A percentile compares a stretch with the other conserved stretches of the same genome.
phyloP scores from a whole-genome alignment of 148 eudicot genomes.

The Chenopodium formosanum region DNA sequence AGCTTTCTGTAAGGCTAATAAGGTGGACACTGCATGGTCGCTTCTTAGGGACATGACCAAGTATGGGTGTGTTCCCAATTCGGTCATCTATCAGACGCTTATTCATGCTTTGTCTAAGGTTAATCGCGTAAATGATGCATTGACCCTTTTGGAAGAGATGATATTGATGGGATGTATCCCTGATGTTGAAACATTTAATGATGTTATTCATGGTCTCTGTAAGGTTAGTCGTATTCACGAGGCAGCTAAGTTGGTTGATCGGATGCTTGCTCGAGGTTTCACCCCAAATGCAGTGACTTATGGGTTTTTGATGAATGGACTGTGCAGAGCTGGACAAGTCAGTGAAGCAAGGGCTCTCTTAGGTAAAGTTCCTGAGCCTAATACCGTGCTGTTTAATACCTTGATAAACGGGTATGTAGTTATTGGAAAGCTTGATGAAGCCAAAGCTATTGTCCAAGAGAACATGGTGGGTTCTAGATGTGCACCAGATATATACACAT shows the following conservation, averaged over 20 bases:
- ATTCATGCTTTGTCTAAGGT: slow-evolving; percentile 65
- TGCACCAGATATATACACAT: slow-evolving; percentile 68
- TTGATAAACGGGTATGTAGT: slow-evolving; percentile 75
- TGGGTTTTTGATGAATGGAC: slow-evolving; percentile 68
- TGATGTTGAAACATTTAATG: slow-evolving; percentile 85
- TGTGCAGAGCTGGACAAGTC: slow-evolving; percentile 66
- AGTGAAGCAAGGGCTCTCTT: slow-evolving; percentile 70
- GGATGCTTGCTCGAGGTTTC: slow-evolving; percentile 74
- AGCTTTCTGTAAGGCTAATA: slow-evolving; percentile 69
- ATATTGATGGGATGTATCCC: slow-evolving; percentile 86
- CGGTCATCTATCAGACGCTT: slow-evolving; percentile 77
- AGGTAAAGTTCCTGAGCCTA: slow-evolving; percentile 72
- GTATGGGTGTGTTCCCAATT: slow-evolving; percentile 90
- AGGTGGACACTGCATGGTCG: slow-evolving; percentile 73
- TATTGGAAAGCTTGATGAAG: slow-evolving; percentile 66
- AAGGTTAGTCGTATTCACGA: slow-evolving; percentile 60
- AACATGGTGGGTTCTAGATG: slow-evolving; percentile 44
- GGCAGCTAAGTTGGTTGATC: slow-evolving; percentile 80
- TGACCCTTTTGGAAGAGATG: slow-evolving; percentile 84
- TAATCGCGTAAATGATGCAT: slow-evolving; percentile 65
- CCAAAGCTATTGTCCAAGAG: slow-evolving; percentile 50
- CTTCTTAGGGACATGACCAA: slow-evolving; percentile 91
- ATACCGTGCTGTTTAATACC: slow-evolving; percentile 58
- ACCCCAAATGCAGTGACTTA: slow-evolving; percentile 65
- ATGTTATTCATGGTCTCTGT: slow-evolving; percentile 75